Evolutionary conservation across 768 basidiomycete genomes (phyloP), one percentile per base, ranked within the genome.

Genomic region (Strobilomyces confusus): DNA sequence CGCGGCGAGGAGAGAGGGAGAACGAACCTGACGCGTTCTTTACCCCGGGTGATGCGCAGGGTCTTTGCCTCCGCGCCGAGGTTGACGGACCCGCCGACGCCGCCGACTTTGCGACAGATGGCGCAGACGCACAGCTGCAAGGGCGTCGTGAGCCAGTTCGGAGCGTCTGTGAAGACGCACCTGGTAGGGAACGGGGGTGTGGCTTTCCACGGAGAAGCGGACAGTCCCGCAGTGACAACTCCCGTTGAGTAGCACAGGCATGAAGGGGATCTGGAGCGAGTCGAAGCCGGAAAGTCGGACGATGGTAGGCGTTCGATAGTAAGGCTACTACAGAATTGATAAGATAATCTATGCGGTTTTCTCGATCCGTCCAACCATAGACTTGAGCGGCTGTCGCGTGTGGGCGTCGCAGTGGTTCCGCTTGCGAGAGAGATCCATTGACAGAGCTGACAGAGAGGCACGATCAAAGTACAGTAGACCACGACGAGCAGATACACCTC

Each of bases 61-160:
- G 80, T 80, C 1, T 80, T 63, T 15, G 71, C 72, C 47, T 78
- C 68, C 0, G 77, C 85, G n/a, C 82, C 80, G n/a, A 87, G 77
- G 56, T 86, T 86, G 63, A 86, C 76, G 2, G 83, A 80, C 0
- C 85, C 84, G 13, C 84, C 82, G 0, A 70, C 70, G 14, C 85
- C 85, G 36, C 84, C 84, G 11, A 84, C 82, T 65, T 87, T 87
- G 52, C 85, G 80, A 61, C 85, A 87, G 56, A 86, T 85, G 33
- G 83, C 85, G 63, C 85, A 87, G 6, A 81, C 49, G 58, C 85
- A 87, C 30, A 86, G 63, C 80, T 51, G 22, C 4, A 9, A 7
- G n/a, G 32, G 9, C 2, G 19, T 15, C 3, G 36, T 48, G 23
- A 37, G 36, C 19, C 11, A 30, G 11, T 33, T 34, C 20, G 25